Evolutionary conservation across 257 asterid species (phyloP).

Genomic region (Solanum chiquidenum): DNA sequence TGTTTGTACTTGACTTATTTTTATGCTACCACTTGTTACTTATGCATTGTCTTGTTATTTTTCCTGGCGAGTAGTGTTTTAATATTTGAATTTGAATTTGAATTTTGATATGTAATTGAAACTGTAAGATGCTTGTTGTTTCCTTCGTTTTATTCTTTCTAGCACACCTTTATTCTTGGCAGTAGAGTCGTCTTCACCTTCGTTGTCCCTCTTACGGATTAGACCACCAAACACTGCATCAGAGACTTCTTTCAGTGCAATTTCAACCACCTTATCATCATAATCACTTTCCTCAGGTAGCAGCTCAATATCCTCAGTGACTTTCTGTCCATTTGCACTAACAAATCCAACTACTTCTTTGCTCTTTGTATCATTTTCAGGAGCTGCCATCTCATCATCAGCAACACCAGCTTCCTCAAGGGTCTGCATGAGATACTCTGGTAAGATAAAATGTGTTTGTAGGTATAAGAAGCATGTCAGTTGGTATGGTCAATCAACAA

Average conservation of each 20-base stretch:
- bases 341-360: conserved; percentile 70
- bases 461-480: conserved; percentile 6
- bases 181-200: conserved; percentile 9
- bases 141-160: conserved; percentile 70
- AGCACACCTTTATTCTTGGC: conserved; percentile 46
- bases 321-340: conserved; percentile 50
- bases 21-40: background rate
- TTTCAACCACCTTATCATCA: conserved; percentile 63
- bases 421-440: conserved; percentile 84
- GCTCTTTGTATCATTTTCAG: conserved; percentile 15
- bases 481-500: background rate
- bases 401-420: conserved; percentile 89
- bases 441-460: conserved; percentile 79
- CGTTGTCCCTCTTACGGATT: conserved; percentile 67
- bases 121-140: conserved; percentile 25
- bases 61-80: background rate
- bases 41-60: background rate
- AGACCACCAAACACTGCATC: conserved; percentile 76
- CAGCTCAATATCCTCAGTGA: conserved; percentile 61
- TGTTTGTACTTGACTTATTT: background rate
- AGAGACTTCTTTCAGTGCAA: conserved; percentile 89
- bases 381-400: conserved; percentile 90
- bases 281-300: conserved; percentile 81
- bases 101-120: no score
- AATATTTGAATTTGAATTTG: no score